Evolutionary conservation across 2,329 filamentous ascomycete genomes (phyloP).

Genomic region (Davidsoniella neocaledoniae): DNA sequence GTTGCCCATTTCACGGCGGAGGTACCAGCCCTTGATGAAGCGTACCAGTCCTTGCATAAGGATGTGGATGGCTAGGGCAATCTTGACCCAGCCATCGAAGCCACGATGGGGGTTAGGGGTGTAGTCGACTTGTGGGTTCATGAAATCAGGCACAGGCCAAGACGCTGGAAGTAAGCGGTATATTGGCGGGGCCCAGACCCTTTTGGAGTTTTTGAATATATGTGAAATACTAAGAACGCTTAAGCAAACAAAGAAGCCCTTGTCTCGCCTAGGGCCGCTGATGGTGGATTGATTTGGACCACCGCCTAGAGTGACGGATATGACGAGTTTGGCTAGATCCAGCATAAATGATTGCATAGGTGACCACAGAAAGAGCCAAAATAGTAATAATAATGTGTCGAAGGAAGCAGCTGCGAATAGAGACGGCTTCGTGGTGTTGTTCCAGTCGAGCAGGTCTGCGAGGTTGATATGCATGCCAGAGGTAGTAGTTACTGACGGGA

Average conservation of each 20-base stretch:
- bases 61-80: conserved; percentile 57
- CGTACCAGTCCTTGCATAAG: conserved; percentile 56
- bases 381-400: conserved; percentile 64
- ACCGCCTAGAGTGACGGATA: conserved; percentile 81
- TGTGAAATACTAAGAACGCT: conserved; percentile 5
- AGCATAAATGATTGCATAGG: conserved; percentile 77
- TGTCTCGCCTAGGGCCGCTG: conserved; percentile 45
- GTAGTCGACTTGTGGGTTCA: conserved; percentile 4
- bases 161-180: conserved; percentile 1
- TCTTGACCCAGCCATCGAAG: conserved; percentile 38
- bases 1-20: conserved; percentile 37
- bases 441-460: conserved; percentile 80
- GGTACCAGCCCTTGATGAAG: conserved; percentile 52
- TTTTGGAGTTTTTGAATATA: conserved; percentile 5
- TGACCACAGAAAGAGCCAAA: conserved; percentile 79
- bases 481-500: conserved; percentile 64
- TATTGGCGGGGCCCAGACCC: conserved; percentile 9
- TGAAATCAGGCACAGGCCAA: conserved; percentile 8
- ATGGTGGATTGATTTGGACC: conserved; percentile 38
- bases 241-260: conserved; percentile 20
- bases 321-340: conserved; percentile 82
- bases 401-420: conserved; percentile 55
- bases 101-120: background rate
- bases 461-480: conserved; percentile 67
- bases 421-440: conserved; percentile 70